Evolutionary conservation across 208 protist species (phyloP).

Genomic region (Crithidia fasciculata): DNA sequence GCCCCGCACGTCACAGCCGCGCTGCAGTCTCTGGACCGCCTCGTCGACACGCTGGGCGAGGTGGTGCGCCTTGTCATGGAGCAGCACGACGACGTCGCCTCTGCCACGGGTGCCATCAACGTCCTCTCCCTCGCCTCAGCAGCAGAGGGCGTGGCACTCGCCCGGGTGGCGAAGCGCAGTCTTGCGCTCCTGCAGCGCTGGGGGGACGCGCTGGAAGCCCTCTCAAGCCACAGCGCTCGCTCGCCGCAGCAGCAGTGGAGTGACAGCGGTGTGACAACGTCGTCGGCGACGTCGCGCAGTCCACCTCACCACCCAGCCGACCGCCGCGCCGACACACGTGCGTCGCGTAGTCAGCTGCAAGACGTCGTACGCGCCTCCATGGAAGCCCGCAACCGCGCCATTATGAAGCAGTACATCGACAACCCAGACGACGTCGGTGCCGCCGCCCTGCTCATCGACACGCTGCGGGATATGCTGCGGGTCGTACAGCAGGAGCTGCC

Average conservation of each 20-base stretch:
- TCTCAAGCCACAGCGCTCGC: not conserved
- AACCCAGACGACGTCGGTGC: slow-evolving; percentile 46
- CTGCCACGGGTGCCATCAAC: slow-evolving; percentile 47
- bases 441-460: slow-evolving; percentile 36
- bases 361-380: slow-evolving; percentile 56
- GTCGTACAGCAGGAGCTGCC: slow-evolving; percentile 18
- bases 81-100: slow-evolving; percentile 36
- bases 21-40: slow-evolving; percentile 44
- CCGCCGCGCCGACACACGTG: not conserved
- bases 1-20: slow-evolving; percentile 35
- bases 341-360: slow-evolving; percentile 45
- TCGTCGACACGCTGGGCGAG: slow-evolving; percentile 47
- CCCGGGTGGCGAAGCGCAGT: slow-evolving; percentile 47
- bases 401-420: slow-evolving; percentile 48
- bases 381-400: slow-evolving; percentile 42
- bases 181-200: slow-evolving; percentile 53
- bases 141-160: slow-evolving; percentile 42
- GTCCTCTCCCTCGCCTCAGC: slow-evolving; percentile 48
- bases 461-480: slow-evolving; percentile 29
- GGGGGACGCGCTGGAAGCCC: slow-evolving; percentile 20
- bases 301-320: not conserved
- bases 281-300: not conserved
- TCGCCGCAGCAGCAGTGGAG: not conserved
- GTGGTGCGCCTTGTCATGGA: slow-evolving; percentile 47
- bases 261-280: not conserved